Evolutionary conservation across 2,329 filamentous ascomycete species (phyloP).

Genomic region (Aureobasidium sp.): DNA sequence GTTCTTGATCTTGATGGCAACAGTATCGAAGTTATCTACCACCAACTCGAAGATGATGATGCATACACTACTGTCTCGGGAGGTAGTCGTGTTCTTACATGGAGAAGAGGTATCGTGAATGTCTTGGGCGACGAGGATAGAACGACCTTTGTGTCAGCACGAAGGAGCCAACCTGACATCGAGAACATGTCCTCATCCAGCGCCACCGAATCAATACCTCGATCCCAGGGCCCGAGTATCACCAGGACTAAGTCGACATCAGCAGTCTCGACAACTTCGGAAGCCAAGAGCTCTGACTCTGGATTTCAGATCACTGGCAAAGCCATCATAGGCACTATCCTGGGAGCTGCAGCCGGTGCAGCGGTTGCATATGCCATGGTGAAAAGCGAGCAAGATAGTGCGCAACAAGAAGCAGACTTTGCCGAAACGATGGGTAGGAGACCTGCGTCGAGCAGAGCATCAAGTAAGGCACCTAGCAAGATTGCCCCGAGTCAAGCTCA

Average conservation of each 20-base stretch:
- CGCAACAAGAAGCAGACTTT: slow-evolving; percentile 35
- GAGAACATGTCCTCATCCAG: background rate
- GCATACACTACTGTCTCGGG: background rate
- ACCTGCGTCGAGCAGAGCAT: slow-evolving; percentile 11
- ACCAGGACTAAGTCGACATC: background rate
- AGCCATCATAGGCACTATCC: slow-evolving; percentile 55
- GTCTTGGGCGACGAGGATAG: slow-evolving; percentile 25
- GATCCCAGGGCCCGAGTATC: background rate
- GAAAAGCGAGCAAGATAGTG: slow-evolving; percentile 46
- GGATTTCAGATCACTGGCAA: slow-evolving; percentile 16
- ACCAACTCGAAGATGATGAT: slow-evolving; percentile 33
- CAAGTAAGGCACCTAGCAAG: slow-evolving; percentile 14
- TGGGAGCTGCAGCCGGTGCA: slow-evolving; percentile 71
- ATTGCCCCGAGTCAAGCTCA: slow-evolving; percentile 16
- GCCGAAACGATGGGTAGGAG: slow-evolving; percentile 17
- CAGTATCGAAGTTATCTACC: slow-evolving; percentile 68
- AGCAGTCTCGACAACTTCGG: background rate
- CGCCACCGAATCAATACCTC: background rate
- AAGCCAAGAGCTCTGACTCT: background rate
- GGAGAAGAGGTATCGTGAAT: slow-evolving; percentile 23
- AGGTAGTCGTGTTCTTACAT: slow-evolving; percentile 38
- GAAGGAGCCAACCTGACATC: background rate
- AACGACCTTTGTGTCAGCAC: slow-evolving; percentile 13
- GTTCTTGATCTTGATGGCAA: slow-evolving; percentile 76
- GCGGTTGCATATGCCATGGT: slow-evolving; percentile 69